Base-by-base conservation (phyloP, 2,329 filamentous ascomycete species). In the Eutypa lata region DNA sequence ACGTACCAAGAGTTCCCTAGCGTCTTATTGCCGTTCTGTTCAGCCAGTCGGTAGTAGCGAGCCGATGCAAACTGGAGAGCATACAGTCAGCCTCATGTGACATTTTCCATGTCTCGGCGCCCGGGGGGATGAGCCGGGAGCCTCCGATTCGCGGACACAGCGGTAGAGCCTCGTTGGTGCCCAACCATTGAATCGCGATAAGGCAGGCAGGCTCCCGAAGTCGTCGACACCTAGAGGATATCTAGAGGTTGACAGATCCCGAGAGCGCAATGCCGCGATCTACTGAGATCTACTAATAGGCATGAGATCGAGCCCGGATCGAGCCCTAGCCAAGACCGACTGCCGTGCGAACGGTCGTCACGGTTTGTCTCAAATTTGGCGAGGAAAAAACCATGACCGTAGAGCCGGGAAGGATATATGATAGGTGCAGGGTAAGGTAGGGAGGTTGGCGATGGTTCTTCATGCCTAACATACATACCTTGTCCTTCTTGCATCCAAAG, bases 401-500 rank as follows among this genome's bases (percentile, higher is more conserved):
- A 42, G 8, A 21, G 48, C 54, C 54, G 37, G 56, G 61, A 56
- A 53, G 58, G 57, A 57, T 59, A 61, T 57, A 59, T 58, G 61
- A 64, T 54, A 54, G 54, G n/a, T n/a, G n/a, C n/a, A n/a, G n/a
- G n/a, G n/a, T n/a, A 54, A 52, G 56, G 58, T 40, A 46, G 43
- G 56, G 50, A 43, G 43, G 44, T 26, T 51, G 47, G 47, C 18
- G 38, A 35, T 42, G 48, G 55, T 37, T 38, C 13, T 38, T 49
- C 65, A 55, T 62, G 61, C 65, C 63, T 58, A 56, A 83, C 90
- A 73, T 80, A 97, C 93, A 10, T 31, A 97, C 93, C 89, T 96
- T 97, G 77, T 99, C 92, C 72, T 97, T 99, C 72, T 91, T 94
- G 67, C 91, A 93, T 33, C 94, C 94, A 72, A 96, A 96, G n/a